These are phyloP conservation scores for Aphanomyces invadans DNA, from an alignment of 352 stramenopile species.

Conservation along the genomic window DNA sequence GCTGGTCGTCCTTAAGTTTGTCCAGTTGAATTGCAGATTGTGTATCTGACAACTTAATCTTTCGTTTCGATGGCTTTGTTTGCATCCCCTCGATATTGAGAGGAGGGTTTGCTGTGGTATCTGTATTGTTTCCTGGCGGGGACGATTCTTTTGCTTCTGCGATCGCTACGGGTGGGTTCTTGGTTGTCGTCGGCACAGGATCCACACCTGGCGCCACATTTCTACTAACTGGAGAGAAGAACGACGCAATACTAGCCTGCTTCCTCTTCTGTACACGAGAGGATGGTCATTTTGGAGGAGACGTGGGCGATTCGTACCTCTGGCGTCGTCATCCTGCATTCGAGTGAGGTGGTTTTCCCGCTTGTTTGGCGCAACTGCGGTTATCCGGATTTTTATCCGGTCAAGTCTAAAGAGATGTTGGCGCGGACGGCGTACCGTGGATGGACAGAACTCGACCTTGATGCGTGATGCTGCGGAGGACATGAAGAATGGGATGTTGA, in stretches of 20 bases:
- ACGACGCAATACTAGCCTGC: conserved; percentile 65
- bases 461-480: too few species aligned
- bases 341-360: neutral
- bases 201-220: neutral
- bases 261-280: conserved; percentile 38
- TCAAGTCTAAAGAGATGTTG: neutral
- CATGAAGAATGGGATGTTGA: too few species aligned
- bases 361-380: neutral
- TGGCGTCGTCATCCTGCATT: conserved; percentile 16
- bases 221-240: conserved; percentile 50
- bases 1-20: conserved; percentile 23
- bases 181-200: neutral
- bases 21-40: conserved; percentile 30
- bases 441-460: too few species aligned
- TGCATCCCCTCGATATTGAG: conserved; percentile 31
- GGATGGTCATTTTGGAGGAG: neutral
- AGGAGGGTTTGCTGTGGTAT: conserved; percentile 23
- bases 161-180: neutral
- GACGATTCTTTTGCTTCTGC: neutral
- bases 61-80: neutral
- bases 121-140: conserved; percentile 19
- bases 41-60: neutral
- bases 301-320: neutral
- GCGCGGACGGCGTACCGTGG: too few species aligned
- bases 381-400: neutral